A percentile compares a stretch with the other conserved stretches of the same genome.
Conservation (phyloP, 352 stramenopile species). For the Bremia lactucae region DNA sequence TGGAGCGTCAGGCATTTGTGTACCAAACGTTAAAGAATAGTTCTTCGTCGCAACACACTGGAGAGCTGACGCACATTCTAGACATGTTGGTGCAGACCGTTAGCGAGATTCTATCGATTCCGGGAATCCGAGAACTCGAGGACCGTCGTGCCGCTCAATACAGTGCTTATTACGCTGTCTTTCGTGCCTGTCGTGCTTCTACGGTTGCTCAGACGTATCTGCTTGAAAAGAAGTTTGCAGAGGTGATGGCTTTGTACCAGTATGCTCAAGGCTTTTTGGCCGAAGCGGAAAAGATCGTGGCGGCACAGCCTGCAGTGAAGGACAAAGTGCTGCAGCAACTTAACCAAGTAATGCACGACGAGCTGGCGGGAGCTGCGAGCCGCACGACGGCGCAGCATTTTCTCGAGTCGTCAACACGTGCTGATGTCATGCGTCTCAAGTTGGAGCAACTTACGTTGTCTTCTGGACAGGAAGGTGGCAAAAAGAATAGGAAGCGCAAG, state of each 20-base stretch:
- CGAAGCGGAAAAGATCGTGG: slow-evolving; percentile 50
- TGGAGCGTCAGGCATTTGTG: slow-evolving; percentile 48
- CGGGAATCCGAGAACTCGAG: slow-evolving; percentile 42
- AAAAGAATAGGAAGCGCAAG: slow-evolving; percentile 39
- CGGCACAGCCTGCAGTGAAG: slow-evolving; percentile 42
- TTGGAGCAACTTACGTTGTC: slow-evolving; percentile 48
- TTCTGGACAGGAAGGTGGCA: slow-evolving; percentile 38
- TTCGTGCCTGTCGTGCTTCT: slow-evolving; percentile 48
- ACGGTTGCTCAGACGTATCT: slow-evolving; percentile 64
- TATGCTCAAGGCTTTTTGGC: slow-evolving; percentile 50
- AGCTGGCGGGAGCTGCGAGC: slow-evolving; percentile 53
- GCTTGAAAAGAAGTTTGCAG: slow-evolving; percentile 49
- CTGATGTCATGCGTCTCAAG: slow-evolving; percentile 48
- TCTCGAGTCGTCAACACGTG: slow-evolving; percentile 42
- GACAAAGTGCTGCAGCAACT: slow-evolving; percentile 56
- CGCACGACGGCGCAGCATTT: slow-evolving; percentile 67
- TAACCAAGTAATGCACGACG: slow-evolving; percentile 41
- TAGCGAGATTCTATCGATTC: slow-evolving; percentile 63
- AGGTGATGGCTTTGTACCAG: slow-evolving; percentile 62
- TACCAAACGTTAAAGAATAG: slow-evolving; percentile 56
- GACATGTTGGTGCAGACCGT: slow-evolving; percentile 78
- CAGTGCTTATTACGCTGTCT: slow-evolving; percentile 57
- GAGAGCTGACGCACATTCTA: slow-evolving; percentile 69
- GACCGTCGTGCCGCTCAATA: slow-evolving; percentile 42
- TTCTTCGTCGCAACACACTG: slow-evolving; percentile 32